Conservation (phyloP, 495 filamentous ascomycete genomes). For the Haplographium delicatum region DNA sequence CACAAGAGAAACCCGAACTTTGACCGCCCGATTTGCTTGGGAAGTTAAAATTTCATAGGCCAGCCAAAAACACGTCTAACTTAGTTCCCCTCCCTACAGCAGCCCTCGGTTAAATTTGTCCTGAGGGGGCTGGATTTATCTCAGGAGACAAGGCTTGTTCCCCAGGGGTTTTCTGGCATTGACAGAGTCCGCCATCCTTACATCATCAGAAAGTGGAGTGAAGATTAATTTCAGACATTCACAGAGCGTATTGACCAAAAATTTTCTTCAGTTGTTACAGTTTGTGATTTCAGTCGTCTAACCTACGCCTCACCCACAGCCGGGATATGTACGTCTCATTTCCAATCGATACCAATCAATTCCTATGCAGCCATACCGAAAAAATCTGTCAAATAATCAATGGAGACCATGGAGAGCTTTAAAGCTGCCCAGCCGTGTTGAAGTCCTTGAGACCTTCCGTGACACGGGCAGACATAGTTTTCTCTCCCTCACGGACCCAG, state of each 20-base stretch:
- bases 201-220: too few relatives aligned
- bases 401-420: slow-evolving; percentile 33
- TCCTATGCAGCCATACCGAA: slow-evolving; percentile 2
- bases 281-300: slow-evolving; percentile 1
- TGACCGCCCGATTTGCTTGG: too few relatives aligned
- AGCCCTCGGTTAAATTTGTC: too few relatives aligned
- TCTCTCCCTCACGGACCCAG: slow-evolving; percentile 93
- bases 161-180: too few relatives aligned
- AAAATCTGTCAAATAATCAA: neutral
- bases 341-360: neutral
- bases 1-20: too few relatives aligned
- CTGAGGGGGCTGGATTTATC: too few relatives aligned
- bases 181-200: too few relatives aligned
- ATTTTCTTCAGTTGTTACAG: neutral
- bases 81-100: too few relatives aligned
- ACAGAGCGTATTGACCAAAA: neutral
- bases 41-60: too few relatives aligned
- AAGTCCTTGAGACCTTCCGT: slow-evolving; percentile 82
- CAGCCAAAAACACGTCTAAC: too few relatives aligned
- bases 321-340: neutral
- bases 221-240: too few relatives aligned
- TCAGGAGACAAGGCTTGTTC: too few relatives aligned
- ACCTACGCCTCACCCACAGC: neutral
- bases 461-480: slow-evolving; percentile 86
- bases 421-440: slow-evolving; percentile 81